These are phyloP conservation scores for Wallacemonas sp. DNA, from an alignment of 208 protist species.

Conservation along the genomic window DNA sequence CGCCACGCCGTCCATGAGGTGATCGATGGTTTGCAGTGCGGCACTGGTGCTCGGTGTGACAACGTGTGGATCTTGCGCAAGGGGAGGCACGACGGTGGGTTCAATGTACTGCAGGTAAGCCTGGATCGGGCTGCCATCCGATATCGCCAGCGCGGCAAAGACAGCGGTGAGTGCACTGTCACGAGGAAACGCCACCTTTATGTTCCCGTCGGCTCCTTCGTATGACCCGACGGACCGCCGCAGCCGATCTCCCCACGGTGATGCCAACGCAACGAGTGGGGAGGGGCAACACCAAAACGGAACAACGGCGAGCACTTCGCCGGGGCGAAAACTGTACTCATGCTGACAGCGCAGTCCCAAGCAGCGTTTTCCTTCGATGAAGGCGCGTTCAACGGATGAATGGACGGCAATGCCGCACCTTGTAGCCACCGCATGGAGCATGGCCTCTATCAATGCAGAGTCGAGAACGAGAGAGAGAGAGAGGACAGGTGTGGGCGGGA, in stretches of 20 bases:
- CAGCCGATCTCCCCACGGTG: conserved; percentile 48
- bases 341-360: conserved; percentile 44
- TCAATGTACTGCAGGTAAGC: conserved; percentile 52
- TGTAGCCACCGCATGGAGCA: conserved; percentile 47
- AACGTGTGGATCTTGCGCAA: no score
- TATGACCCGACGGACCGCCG: conserved; percentile 34
- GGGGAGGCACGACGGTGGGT: conserved; percentile 14
- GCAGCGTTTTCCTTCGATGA: conserved; percentile 34
- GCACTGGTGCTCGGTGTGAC: no score
- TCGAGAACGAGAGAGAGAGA: background rate
- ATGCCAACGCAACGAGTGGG: conserved; percentile 50
- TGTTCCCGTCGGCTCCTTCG: conserved; percentile 22
- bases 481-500: background rate
- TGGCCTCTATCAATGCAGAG: conserved; percentile 12
- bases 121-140: conserved; percentile 29
- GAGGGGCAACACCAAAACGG: conserved; percentile 52
- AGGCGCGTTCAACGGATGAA: conserved; percentile 27
- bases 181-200: conserved; percentile 49
- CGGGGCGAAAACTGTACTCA: conserved; percentile 25
- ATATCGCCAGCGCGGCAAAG: conserved; percentile 58
- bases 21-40: conserved; percentile 31
- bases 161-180: conserved; percentile 54
- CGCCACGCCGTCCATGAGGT: conserved; percentile 27
- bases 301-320: conserved; percentile 46
- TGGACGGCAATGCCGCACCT: conserved; percentile 37